phyloP scores from a whole-genome alignment of 164 flowering plant species.

The Vitis riparia region DNA sequence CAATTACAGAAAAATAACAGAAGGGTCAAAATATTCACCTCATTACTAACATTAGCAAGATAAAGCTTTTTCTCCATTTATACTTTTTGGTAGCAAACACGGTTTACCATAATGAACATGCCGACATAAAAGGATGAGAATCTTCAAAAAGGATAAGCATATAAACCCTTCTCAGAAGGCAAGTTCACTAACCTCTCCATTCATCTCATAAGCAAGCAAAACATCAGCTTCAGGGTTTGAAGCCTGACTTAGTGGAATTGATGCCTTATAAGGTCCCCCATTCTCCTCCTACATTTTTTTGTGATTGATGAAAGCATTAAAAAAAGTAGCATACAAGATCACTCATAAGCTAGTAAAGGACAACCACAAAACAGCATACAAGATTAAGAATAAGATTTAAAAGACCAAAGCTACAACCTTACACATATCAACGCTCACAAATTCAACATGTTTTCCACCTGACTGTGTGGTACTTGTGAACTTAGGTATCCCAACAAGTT shows the following conservation, averaged over 20 bases:
- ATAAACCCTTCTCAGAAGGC: not conserved
- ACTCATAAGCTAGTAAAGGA: not conserved
- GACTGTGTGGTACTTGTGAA: constrained; percentile 44
- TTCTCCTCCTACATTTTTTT: constrained; percentile 77
- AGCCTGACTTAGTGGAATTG: constrained; percentile 87
- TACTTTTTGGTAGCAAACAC: too few species aligned
- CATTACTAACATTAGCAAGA: too few species aligned
- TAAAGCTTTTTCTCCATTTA: too few species aligned
- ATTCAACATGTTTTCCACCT: constrained; percentile 96
- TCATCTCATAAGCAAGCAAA: constrained; percentile 96
- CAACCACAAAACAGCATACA: constrained; percentile 3
- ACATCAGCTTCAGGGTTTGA: constrained; percentile 94
- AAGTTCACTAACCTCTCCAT: constrained; percentile 74
- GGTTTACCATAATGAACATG: constrained; percentile 1
- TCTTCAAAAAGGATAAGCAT: not conserved
- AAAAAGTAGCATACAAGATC: constrained; percentile 2
- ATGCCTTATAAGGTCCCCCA: constrained; percentile 98
- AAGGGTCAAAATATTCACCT: too few species aligned
- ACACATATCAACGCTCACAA: constrained; percentile 90
- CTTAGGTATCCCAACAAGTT: constrained; percentile 76
- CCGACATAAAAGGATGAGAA: not conserved
- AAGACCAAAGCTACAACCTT: constrained; percentile 53
- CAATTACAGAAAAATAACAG: too few species aligned
- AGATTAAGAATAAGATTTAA: not conserved
- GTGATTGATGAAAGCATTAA: not conserved